phyloP scores from a whole-genome alignment of 139 green algal genomes.

The Tetradesmus lagerheimii region DNA sequence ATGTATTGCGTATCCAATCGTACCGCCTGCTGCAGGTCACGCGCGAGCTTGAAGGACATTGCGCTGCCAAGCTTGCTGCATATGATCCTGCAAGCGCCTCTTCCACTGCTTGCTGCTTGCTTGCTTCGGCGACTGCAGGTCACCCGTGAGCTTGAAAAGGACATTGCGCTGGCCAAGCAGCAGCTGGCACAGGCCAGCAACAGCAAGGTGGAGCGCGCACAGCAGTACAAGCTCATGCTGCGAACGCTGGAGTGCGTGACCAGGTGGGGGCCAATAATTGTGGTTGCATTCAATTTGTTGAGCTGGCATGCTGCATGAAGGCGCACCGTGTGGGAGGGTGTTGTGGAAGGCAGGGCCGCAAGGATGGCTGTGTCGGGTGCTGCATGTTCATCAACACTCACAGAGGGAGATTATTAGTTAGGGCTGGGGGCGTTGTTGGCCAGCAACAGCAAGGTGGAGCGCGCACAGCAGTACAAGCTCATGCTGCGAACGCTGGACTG shows the following conservation, averaged over 20 bases:
- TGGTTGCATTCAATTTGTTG: background rate
- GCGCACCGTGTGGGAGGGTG: no score
- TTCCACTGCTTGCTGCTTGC: no score
- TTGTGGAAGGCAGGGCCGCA: no score
- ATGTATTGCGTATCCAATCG: no score
- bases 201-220: background rate
- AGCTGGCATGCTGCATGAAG: background rate
- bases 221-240: constrained; percentile 29
- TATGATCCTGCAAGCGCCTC: no score
- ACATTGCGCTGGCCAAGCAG: constrained; percentile 22
- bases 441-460: background rate
- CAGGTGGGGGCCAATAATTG: background rate
- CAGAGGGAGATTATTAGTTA: background rate
- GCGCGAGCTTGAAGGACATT: no score
- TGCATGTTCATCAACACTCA: no score
- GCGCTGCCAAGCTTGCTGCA: no score
- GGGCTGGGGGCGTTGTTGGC: background rate
- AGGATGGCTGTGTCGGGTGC: no score
- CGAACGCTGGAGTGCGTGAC: constrained; percentile 19
- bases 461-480: background rate
- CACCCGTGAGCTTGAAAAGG: constrained; percentile 38
- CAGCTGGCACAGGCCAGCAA: background rate
- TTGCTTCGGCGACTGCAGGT: background rate
- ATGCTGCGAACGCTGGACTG: background rate
- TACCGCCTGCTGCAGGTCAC: no score